Evolutionary conservation across 1,284 basidiomycete species (phyloP).

Genomic region (Tilletiaria anomala): DNA sequence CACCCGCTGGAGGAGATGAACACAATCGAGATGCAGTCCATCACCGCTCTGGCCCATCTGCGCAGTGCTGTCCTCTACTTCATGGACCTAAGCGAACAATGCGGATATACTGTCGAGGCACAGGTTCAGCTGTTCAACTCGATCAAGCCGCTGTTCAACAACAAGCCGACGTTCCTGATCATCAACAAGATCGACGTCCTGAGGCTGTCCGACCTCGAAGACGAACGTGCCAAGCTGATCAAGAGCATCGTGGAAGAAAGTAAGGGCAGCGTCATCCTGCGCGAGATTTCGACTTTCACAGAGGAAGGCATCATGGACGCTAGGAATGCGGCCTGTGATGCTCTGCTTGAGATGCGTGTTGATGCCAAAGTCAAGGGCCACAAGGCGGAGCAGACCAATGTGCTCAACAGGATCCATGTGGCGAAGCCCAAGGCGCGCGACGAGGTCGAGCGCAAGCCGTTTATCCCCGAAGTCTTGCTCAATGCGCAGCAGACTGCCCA

Average conservation of each 20-base stretch:
- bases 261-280: conserved; percentile 27
- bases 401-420: conserved; percentile 36
- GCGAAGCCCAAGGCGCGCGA: conserved; percentile 32
- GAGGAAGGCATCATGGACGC: conserved; percentile 37
- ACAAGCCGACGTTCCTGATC: conserved; percentile 37
- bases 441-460: conserved; percentile 28
- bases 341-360: conserved; percentile 30
- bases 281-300: conserved; percentile 37
- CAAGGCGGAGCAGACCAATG: conserved; percentile 24
- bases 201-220: conserved; percentile 26
- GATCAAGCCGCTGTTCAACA: conserved; percentile 39
- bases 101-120: conserved; percentile 38
- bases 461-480: conserved; percentile 16
- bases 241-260: conserved; percentile 26
- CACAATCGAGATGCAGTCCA: conserved; percentile 40
- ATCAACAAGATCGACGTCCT: conserved; percentile 38
- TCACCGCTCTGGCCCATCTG: conserved; percentile 37
- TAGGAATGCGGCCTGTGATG: conserved; percentile 34
- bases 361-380: conserved; percentile 34
- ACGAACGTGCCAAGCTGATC: conserved; percentile 24
- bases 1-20: conserved; percentile 40
- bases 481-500: neutral
- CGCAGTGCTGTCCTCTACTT: conserved; percentile 38
- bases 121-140: conserved; percentile 39
- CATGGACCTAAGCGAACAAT: conserved; percentile 39